These are phyloP conservation scores for Marvania coccoides DNA, from an alignment of 139 green algal species.

Conservation along the genomic window DNA sequence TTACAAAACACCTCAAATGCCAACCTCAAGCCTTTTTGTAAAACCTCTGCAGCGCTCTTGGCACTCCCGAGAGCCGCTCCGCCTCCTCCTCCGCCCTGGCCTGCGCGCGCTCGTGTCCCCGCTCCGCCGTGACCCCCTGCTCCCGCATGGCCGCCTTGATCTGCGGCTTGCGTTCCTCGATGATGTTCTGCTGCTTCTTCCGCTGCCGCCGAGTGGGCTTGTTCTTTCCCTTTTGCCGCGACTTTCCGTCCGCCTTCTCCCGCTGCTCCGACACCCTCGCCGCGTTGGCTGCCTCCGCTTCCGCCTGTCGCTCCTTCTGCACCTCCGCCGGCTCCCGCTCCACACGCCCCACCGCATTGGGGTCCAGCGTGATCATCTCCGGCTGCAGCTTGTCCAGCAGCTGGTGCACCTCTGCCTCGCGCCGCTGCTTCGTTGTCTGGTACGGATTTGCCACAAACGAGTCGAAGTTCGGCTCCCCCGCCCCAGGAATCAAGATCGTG, in stretches of 20 bases:
- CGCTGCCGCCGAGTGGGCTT: conserved; percentile 62
- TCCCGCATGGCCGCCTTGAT: conserved; percentile 26
- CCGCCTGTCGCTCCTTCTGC: conserved; percentile 40
- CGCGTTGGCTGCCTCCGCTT: conserved; percentile 27
- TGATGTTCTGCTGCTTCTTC: conserved; percentile 90
- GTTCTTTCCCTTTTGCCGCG: conserved; percentile 89
- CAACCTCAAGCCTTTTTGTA: conserved; percentile 33
- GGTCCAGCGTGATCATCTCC: conserved; percentile 92
- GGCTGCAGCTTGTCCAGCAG: conserved; percentile 98
- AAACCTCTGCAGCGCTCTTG: conserved; percentile 54
- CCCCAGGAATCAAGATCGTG: conserved; percentile 86
- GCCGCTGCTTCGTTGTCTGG: conserved; percentile 58
- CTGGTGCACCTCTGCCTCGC: conserved; percentile 79
- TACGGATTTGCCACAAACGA: conserved; percentile 91
- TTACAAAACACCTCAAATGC: neutral
- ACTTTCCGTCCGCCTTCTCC: conserved; percentile 57
- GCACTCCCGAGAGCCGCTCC: conserved; percentile 38
- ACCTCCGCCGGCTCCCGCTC: conserved; percentile 68
- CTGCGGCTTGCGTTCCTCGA: conserved; percentile 54
- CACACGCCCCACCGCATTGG: conserved; percentile 66
- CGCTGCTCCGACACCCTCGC: conserved; percentile 20
- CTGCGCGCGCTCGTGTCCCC: neutral
- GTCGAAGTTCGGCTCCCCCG: conserved; percentile 97
- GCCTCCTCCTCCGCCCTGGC: neutral
- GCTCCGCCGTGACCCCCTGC: conserved; percentile 21